Evolutionary conservation across 495 filamentous ascomycete species (phyloP), one percentile per base, ranked within the genome.

Genomic region (Cryomyces minteri): DNA sequence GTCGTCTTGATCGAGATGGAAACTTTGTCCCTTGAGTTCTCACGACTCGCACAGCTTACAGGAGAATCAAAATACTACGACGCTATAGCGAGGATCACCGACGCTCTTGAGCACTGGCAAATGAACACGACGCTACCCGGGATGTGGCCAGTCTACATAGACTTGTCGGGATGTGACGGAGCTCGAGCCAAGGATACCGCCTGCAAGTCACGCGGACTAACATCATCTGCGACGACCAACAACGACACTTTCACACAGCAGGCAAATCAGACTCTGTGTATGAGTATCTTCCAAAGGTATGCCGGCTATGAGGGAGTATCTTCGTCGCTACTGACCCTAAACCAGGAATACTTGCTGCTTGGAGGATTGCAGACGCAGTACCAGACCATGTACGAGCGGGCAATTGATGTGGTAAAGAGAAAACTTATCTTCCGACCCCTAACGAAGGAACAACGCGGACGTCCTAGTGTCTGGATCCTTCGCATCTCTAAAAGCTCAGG

Each of bases 241-340:
- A 28, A 10, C n/a, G 60, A 66, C 31, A 49, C 67, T 34, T 96
- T 79, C 53, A 80, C 76, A 0, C 71, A 58, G 92, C 85, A 39
- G 86, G 80, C 45, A 75, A 77, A 60, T 80, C 87, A 45, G 90
- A 96, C 58, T 94, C 86, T 11, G 77, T 84, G 2, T 96, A 95
- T 59, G 90, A 98, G 58, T 98, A 98, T 58, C 70, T 98, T 42
- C 82, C 92, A 29, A 98, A 98, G 57, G 61, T 78, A 57, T 79
- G 69, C 55, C 50, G 18, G 18, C 18, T 25, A 25, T 25, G 18
- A 25, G 18, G 18, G 18, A 1, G 18, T 25, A 25, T 25, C 18
- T 25, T 25, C 18, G 18, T 25, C 1, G 18, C 18, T 25, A 25
- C 18, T 25, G 18, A 25, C 18, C 18, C 18, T 2, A 25, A 25